phyloP scores from a whole-genome alignment of 768 basidiomycete genomes.

The Russula griseocarnosa region DNA sequence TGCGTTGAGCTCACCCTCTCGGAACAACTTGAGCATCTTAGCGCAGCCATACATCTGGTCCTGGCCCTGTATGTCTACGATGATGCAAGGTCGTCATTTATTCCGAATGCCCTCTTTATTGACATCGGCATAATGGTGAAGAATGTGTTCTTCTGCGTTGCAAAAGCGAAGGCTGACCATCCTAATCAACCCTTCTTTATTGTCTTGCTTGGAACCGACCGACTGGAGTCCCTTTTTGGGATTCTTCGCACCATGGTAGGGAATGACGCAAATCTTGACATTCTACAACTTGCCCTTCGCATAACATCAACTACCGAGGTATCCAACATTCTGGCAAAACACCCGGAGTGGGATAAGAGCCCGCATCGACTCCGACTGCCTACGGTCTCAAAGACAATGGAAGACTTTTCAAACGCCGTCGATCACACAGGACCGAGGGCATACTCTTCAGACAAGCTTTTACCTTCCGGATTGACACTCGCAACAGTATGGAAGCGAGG shows the following conservation, averaged over 20 bases:
- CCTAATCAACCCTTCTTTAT: conserved; percentile 26
- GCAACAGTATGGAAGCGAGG: neutral
- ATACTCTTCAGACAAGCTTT: neutral
- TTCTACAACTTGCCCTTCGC: conserved; percentile 7
- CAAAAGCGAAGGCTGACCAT: conserved; percentile 28
- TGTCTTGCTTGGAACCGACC: conserved; percentile 31
- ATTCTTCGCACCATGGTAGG: conserved; percentile 8
- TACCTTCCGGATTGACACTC: neutral
- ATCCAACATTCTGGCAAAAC: neutral
- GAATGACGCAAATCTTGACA: conserved; percentile 2
- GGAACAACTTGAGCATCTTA: neutral
- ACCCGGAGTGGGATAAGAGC: neutral
- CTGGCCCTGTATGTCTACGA: conserved; percentile 26
- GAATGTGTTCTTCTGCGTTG: neutral
- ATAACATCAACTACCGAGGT: neutral
- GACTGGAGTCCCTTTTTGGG: conserved; percentile 26
- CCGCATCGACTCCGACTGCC: neutral
- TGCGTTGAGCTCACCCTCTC: neutral
- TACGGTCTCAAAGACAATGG: neutral
- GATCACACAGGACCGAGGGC: neutral
- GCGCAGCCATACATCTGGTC: neutral
- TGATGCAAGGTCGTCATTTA: conserved; percentile 26
- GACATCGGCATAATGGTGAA: conserved; percentile 40
- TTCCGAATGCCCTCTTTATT: conserved; percentile 33
- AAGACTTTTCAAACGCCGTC: neutral